These are phyloP conservation scores for Spathaspora sp. DNA, from an alignment of 1,139 yeast species.

Conservation along the genomic window DNA sequence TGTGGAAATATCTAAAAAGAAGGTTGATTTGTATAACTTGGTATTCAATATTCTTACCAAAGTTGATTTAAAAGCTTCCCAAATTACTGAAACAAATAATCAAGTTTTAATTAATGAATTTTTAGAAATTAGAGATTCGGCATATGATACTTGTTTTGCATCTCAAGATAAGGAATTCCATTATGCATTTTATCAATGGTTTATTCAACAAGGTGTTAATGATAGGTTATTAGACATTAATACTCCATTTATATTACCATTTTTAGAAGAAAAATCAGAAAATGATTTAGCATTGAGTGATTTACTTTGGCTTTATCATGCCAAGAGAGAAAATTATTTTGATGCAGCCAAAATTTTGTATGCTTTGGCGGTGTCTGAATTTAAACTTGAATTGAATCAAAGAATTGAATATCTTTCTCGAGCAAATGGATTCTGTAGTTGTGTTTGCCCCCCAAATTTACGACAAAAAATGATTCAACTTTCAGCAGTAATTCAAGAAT, in stretches of 20 bases:
- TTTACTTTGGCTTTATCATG: conserved; percentile 84
- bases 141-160: conserved; percentile 73
- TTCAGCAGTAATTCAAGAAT: conserved; percentile 69
- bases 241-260: conserved; percentile 77
- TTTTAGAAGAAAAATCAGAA: conserved; percentile 70
- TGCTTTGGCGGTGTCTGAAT: conserved; percentile 71
- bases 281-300: conserved; percentile 74
- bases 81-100: conserved; percentile 44
- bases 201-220: conserved; percentile 72
- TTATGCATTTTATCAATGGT: conserved; percentile 91
- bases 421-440: conserved; percentile 90
- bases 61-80: conserved; percentile 66
- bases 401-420: conserved; percentile 88
- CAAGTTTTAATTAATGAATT: conserved; percentile 52
- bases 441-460: conserved; percentile 75
- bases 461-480: conserved; percentile 76
- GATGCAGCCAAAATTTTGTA: conserved; percentile 84
- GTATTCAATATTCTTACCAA: conserved; percentile 72
- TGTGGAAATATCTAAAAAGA: conserved; percentile 24
- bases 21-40: conserved; percentile 64
- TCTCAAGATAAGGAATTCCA: conserved; percentile 84
- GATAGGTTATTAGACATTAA: conserved; percentile 76
- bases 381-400: conserved; percentile 63
- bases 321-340: conserved; percentile 74
- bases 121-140: conserved; percentile 62